Base-by-base conservation (phyloP, 2,329 filamentous ascomycete genomes). In the Diaporthe ilicicola region DNA sequence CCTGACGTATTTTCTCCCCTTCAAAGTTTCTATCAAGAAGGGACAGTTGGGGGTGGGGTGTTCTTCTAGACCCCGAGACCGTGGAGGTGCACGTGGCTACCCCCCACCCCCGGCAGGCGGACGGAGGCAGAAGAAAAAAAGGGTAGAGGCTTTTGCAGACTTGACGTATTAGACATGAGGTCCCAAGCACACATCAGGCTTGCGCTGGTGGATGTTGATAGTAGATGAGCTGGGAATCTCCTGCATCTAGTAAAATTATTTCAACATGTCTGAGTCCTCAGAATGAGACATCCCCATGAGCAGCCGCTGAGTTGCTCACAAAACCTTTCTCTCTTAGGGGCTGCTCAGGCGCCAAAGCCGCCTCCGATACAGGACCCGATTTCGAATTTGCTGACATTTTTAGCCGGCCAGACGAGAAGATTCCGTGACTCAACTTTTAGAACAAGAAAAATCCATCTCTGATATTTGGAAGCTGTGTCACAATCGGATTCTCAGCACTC, bases 341-440 rank as follows among this genome's bases (percentile, higher is more conserved):
- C 4, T 10, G 59, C 37, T 39, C n/a, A 24, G 27, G 50, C 59
- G 29, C 44, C 29, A 64, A 37, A 62, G 19, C 13, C 44, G 29
- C n/a, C 59, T 64, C 59, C 59, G 59, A 64, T 64, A 64, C 59
- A 64, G 59, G 59, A 64, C 59, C 44, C 37, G n/a, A 24, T 44
- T 13, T 8, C 29, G 24, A 44, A 64, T 37, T 64, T 17, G 59
- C 44, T 50, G 29, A 24, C 59, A 37, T 24, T 12, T 12, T 44
- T 64, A 50, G 59, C 29, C 59, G 59, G 59, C 59, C 59, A 64
- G 59, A 37, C 15, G 44, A 37, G 59, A 12, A 50, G 59, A 13
- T 37, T 64, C 15, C 27, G 59, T 50, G 29, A 24, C 59, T 27
- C 59, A 22, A 37, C 42, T 27, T 2, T n/a, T n/a, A n/a, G n/a